Evolutionary conservation across 805 yeast genomes (phyloP), one percentile per base, ranked within the genome.

Genomic region (Lachancea waltii): DNA sequence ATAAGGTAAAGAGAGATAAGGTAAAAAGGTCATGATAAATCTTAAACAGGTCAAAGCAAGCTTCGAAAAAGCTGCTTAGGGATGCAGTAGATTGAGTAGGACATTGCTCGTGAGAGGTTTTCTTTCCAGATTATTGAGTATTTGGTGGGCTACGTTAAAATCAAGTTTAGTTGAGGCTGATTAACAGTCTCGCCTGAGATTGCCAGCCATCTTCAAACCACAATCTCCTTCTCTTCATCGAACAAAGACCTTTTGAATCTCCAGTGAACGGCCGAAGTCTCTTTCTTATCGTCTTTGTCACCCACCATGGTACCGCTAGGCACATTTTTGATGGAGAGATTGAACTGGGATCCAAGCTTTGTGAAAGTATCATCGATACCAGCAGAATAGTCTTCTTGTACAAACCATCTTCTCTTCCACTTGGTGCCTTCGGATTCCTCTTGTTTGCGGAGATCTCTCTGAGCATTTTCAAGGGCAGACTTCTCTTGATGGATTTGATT

Each of bases 321-420:
- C 11, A 75, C 80, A 54, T 81, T 79, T 46, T 70, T 71, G 33
- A 68, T 67, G 7, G 89, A 80, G 41, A 82, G 65, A 43, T 69
- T 67, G 31, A 81, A 75, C 49, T 70, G 52, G 25, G 64, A 58
- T 3, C 76, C 64, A 39, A 76, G 57, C 22, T 54, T 54, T 14
- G 66, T 38, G 30, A 71, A 69, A 17, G 64, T 60, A 35, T 66
- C 73, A 22, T 52, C 49, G n/a, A 35, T 29, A 11, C 51, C 45
- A 5, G 56, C 54, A 14, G 57, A 42, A 38, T 70, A 63, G 48
- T 73, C 72, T 17, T 67, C 56, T 41, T 66, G 64, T 31, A 72
- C 74, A 62, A 90, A 90, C 90, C 95, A 90, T 63, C 90, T 76
- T 45, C 78, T 74, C 50, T 75, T 62, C 98, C 98, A 90, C 34